Evolutionary conservation across 257 asterid genomes (phyloP).

Genomic region (Solanum chmielewskii): DNA sequence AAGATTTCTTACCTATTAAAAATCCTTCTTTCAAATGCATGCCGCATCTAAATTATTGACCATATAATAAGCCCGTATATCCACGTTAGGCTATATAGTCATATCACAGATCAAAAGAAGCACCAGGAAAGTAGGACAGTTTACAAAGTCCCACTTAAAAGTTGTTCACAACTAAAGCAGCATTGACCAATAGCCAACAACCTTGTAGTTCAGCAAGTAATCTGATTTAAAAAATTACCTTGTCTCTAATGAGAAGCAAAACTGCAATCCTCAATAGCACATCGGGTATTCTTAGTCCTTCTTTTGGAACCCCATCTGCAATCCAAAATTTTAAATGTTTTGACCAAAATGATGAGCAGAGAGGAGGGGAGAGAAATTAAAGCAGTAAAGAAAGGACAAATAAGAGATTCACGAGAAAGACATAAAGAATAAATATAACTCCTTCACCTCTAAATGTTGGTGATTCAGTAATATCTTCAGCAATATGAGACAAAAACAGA

Average conservation of each 20-base stretch:
- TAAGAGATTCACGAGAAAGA: not conserved
- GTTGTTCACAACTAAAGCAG: not conserved
- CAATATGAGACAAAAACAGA: conserved; percentile 66
- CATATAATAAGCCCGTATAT: not conserved
- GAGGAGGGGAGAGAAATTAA: not conserved
- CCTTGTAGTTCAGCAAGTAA: not conserved
- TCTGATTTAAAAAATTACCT: conserved; percentile 36
- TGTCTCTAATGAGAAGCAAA: conserved; percentile 57
- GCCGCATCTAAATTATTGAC: not conserved
- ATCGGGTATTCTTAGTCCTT: conserved; percentile 77
- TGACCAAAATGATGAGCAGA: not conserved
- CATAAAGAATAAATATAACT: not conserved
- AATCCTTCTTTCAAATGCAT: not conserved
- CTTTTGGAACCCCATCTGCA: conserved; percentile 99
- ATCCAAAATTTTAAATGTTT: not conserved
- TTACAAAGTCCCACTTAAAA: not conserved
- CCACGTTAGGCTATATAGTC: not conserved
- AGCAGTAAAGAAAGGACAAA: conserved; percentile 12
- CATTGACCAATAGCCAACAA: not conserved
- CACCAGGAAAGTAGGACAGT: not conserved
- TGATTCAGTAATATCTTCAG: conserved; percentile 63
- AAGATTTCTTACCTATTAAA: not conserved
- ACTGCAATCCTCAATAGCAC: conserved; percentile 77
- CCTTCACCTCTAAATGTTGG: conserved; percentile 72
- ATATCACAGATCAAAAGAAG: not conserved